Evolutionary conservation across 345 rosid species (phyloP).

Genomic region (Populus alba): DNA sequence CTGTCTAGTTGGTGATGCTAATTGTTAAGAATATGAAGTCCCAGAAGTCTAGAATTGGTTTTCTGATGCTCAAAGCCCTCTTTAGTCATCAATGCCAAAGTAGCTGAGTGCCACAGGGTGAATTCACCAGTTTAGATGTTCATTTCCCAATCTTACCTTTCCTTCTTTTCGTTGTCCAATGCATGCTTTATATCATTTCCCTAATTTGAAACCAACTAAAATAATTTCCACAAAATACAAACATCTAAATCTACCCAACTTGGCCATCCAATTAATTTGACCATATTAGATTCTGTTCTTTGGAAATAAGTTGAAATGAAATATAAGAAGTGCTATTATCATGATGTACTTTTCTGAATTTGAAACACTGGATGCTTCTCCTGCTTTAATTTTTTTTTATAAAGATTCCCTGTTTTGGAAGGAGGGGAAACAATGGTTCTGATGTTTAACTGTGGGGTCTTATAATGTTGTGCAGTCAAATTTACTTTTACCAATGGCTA

Average conservation of each 20-base stretch:
- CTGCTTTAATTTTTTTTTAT: not conserved
- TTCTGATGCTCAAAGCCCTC: not conserved
- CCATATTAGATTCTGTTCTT: not conserved
- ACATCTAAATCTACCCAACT: not conserved
- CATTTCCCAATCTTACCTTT: not conserved
- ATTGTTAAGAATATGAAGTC: not conserved
- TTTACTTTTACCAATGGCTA: not conserved
- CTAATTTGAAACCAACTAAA: too few relatives aligned
- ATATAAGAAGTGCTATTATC: not conserved
- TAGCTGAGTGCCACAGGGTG: too few relatives aligned
- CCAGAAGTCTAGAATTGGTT: not conserved
- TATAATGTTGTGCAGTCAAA: not conserved
- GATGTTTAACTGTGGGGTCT: not conserved
- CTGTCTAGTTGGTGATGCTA: slow-evolving; percentile 2
- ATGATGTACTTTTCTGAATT: not conserved
- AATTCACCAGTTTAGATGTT: not conserved
- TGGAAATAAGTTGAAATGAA: not conserved
- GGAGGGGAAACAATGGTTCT: not conserved
- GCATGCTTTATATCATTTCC: not conserved
- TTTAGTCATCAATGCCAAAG: too few relatives aligned
- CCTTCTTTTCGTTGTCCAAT: not conserved
- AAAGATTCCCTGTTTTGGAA: not conserved
- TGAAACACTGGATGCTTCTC: not conserved
- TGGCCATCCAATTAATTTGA: not conserved
- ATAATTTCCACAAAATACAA: too few relatives aligned